Base-by-base conservation (phyloP, 768 basidiomycete species). In the Chalciporus sphaerocephalus region DNA sequence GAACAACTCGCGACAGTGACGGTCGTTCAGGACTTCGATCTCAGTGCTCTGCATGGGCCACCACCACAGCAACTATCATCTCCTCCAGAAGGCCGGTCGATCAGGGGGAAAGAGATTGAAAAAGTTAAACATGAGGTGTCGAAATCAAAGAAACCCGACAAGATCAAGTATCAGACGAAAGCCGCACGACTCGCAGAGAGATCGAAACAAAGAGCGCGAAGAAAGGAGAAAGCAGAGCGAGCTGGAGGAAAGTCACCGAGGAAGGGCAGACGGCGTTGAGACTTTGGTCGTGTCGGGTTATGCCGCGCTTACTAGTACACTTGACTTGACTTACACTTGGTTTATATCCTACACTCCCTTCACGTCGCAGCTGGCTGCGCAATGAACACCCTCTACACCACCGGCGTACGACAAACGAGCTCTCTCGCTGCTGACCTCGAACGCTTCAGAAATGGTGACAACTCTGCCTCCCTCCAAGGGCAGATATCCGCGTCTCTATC, bases 401-500 rank as follows among this genome's bases (percentile, higher is more conserved):
- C 89, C 32, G 94, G 92, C 3, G 86, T 95, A 16, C 80, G 94
- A 27, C 94, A 97, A 66, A 91, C 92, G 23, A 85, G 82, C 62
- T 89, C 90, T 0, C 78, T 98, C 36, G 82, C 89, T 53, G 79
- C 87, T 4, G 94, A 98, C 71, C 69, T 98, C 30, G 86, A 91
- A 50, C 78, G 85, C 20, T 74, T 97, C 53, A 79, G 82, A 43
- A 80, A 76, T 69, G 91, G 90, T 11, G 92, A 94, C 58, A 74
- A 72, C 39, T 89, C 90, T 12, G 78, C 88, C 0, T 81, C 92
- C 15, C 69, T 95, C 25, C 71, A 91, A 73, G 94, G 94, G 67
- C 95, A 98, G 78, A 92, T 99, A 68, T 90, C 91, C 24, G 93
- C 94, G n/a, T 93, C 92, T 8, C 74, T 99, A n/a, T 81, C 92